Evolutionary conservation across 805 yeast species (phyloP).

Genomic region (Wickerhamomyces tratensis): DNA sequence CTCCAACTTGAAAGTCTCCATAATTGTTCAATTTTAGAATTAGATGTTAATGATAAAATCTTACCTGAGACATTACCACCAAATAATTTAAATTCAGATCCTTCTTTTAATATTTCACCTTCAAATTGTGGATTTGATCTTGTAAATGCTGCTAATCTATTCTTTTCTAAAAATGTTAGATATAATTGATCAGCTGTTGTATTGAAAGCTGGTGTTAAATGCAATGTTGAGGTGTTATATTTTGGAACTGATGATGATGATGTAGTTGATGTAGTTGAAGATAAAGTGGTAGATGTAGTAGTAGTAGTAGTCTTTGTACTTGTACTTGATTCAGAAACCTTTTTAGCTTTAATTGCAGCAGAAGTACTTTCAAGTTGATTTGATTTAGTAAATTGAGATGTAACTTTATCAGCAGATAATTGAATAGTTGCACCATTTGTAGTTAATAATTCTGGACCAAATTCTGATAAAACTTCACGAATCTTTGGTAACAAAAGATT

Average conservation of each 20-base stretch:
- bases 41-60: conserved; percentile 46
- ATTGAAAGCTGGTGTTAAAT: conserved; percentile 71
- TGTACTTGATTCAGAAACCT: background rate
- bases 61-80: conserved; percentile 83
- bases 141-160: conserved; percentile 85
- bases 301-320: conserved; percentile 4
- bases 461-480: conserved; percentile 46
- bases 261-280: conserved; percentile 9
- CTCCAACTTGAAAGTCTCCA: conserved; percentile 94
- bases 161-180: conserved; percentile 65
- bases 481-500: conserved; percentile 57
- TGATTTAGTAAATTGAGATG: conserved; percentile 43
- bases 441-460: conserved; percentile 69
- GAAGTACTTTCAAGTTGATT: conserved; percentile 25
- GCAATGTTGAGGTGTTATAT: conserved; percentile 74
- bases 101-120: conserved; percentile 35
- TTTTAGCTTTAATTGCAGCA: conserved; percentile 5
- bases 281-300: conserved; percentile 5
- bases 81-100: conserved; percentile 60
- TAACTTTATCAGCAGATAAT: conserved; percentile 57
- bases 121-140: conserved; percentile 55
- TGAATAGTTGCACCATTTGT: conserved; percentile 85
- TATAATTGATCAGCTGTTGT: conserved; percentile 84
- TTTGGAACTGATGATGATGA: conserved; percentile 33
- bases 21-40: conserved; percentile 51